A percentile compares a stretch with the other conserved stretches of the same genome.
Conservation (phyloP, 306 rosid species). For the Crataegus laevigata region DNA sequence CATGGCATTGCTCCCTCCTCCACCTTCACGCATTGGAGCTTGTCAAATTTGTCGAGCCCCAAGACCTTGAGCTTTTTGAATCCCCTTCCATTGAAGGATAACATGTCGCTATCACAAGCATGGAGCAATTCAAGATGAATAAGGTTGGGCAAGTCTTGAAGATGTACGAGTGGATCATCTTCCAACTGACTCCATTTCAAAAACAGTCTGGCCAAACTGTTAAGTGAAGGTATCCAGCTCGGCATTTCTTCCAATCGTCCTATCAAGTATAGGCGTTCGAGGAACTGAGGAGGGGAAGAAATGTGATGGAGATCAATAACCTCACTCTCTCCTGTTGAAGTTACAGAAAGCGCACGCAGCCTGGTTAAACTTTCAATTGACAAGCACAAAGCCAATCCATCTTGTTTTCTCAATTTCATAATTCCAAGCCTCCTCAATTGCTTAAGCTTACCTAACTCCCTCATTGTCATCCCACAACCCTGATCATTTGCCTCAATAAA, state of each 20-base stretch:
- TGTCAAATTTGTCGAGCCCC: conserved; percentile 50
- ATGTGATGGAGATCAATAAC: conserved; percentile 26
- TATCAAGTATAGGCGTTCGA: conserved; percentile 27
- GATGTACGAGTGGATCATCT: conserved; percentile 21
- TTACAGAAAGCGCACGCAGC: conserved; percentile 22
- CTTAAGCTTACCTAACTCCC: conserved; percentile 23
- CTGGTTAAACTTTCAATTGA: conserved; percentile 14
- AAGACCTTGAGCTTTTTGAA: conserved; percentile 57
- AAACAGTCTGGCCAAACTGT: conserved; percentile 15
- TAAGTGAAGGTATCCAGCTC: conserved; percentile 29
- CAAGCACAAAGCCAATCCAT: conserved; percentile 26
- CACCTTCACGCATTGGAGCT: conserved; percentile 32
- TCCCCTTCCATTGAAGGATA: conserved; percentile 40
- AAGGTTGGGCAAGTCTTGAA: conserved; percentile 24
- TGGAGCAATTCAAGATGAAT: conserved; percentile 34
- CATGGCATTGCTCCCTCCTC: conserved; percentile 54
- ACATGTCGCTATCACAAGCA: conserved; percentile 35
- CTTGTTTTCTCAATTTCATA: conserved; percentile 11
- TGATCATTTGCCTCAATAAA: conserved; percentile 15
- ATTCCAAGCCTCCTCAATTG: conserved; percentile 31
- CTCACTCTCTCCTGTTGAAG: conserved; percentile 12
- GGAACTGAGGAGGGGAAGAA: conserved; percentile 29
- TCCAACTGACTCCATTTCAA: conserved; percentile 26
- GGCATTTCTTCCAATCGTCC: conserved; percentile 36
- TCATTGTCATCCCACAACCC: background rate